A percentile compares a stretch with the other conserved stretches of the same genome.
Evolutionary conservation across 148 eudicot species (phyloP).

Genomic region (Vaccinium darrowii): DNA sequence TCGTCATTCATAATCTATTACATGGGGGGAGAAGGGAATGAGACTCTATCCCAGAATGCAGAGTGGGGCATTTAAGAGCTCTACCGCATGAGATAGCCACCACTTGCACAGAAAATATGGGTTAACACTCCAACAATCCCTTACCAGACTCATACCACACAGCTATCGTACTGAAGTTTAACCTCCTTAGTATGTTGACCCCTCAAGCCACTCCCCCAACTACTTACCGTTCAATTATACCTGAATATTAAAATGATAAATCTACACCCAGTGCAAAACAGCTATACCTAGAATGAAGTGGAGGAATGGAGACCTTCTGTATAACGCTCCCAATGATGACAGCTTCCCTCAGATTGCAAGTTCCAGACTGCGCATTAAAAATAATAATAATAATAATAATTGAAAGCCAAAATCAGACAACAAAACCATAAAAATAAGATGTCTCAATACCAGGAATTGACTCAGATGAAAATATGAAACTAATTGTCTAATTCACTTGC

Average conservation of each 20-base stretch:
- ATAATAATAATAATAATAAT: not conserved
- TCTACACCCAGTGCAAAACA: not conserved
- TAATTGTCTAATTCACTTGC: not conserved
- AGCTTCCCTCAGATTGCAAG: constrained; percentile 83
- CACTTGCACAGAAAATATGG: too few species aligned
- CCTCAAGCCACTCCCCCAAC: not conserved
- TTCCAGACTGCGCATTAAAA: constrained; percentile 58
- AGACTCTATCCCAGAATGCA: too few species aligned
- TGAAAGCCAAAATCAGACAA: not conserved
- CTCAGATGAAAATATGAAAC: not conserved
- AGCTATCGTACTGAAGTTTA: not conserved
- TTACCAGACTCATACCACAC: not conserved
- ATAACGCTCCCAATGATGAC: constrained; percentile 77
- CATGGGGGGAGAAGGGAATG: too few species aligned
- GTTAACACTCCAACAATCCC: not conserved
- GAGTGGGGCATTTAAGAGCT: too few species aligned
- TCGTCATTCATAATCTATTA: too few species aligned
- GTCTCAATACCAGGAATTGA: not conserved
- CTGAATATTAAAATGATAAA: not conserved
- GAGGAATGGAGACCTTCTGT: constrained; percentile 70
- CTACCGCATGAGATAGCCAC: too few species aligned
- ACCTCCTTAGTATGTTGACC: not conserved
- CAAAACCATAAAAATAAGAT: not conserved
- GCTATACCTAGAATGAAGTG: constrained; percentile 71
- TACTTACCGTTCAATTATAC: not conserved